These are phyloP conservation scores for Drosera spatulata DNA, from an alignment of 179 eudicot genomes.

Conservation along the genomic window DNA sequence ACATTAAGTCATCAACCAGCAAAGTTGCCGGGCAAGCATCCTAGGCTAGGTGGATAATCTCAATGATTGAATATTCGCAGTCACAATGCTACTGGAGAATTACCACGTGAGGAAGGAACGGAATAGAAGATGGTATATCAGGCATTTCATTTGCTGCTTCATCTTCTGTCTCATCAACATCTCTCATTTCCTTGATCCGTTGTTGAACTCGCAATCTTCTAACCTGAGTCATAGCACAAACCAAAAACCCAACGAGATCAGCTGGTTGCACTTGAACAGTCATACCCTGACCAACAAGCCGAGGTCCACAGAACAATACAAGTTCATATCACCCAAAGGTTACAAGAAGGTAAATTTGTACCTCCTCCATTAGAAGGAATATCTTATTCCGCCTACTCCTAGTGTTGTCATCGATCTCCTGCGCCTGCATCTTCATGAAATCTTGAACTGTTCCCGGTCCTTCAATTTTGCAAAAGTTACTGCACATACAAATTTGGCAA, in stretches of 20 bases:
- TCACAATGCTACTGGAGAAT: conserved; percentile 1
- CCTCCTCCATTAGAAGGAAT: conserved; percentile 99
- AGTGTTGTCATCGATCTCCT: conserved; percentile 80
- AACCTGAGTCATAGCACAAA: conserved; percentile 30
- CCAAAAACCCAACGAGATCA: not conserved
- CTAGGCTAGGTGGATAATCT: no score
- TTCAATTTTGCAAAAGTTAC: conserved; percentile 90
- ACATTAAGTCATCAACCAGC: no score
- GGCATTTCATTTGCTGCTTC: conserved; percentile 77
- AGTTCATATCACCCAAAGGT: no score
- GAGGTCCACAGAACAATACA: no score
- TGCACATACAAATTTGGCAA: conserved; percentile 12
- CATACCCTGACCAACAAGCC: no score
- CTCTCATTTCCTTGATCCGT: conserved; percentile 46
- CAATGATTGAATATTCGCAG: no score
- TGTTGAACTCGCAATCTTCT: conserved; percentile 86
- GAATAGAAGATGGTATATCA: conserved; percentile 77
- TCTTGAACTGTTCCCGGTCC: conserved; percentile 95
- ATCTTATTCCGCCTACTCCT: conserved; percentile 88
- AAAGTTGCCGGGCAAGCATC: no score
- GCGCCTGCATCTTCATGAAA: conserved; percentile 66
- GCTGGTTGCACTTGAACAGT: no score
- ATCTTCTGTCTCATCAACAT: conserved; percentile 24
- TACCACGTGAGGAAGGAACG: conserved; percentile 88
- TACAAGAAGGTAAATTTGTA: conserved; percentile 6